These are phyloP conservation scores for Stagonosporopsis vannaccii DNA, from an alignment of 2,329 filamentous ascomycete genomes.

Conservation along the genomic window DNA sequence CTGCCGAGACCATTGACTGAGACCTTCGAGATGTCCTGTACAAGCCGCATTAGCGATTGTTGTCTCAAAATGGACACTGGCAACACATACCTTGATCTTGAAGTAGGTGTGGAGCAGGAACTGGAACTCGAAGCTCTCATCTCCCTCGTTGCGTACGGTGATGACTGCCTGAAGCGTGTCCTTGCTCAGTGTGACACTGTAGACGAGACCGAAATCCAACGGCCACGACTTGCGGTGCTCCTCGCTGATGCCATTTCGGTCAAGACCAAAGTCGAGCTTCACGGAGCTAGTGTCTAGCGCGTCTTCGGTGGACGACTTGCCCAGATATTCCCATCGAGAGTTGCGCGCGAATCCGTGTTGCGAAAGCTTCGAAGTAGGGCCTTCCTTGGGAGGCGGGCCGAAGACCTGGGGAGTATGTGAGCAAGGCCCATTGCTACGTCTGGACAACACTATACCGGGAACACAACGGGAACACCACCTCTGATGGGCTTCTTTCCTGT, in stretches of 20 bases:
- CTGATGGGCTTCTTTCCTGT: conserved; percentile 90
- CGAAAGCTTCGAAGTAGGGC: conserved; percentile 79
- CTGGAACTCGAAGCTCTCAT: conserved; percentile 86
- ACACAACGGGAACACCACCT: conserved; percentile 91
- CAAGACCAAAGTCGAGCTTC: conserved; percentile 95
- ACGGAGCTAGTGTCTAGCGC: conserved; percentile 64
- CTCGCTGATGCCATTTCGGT: conserved; percentile 72
- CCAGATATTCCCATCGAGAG: conserved; percentile 91
- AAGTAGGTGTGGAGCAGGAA: conserved; percentile 92
- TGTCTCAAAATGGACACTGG: too few relatives aligned
- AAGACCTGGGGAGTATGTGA: conserved; percentile 69
- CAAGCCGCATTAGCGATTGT: neutral
- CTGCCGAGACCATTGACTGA: conserved; percentile 77
- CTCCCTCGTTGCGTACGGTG: conserved; percentile 87
- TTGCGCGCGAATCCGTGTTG: conserved; percentile 96
- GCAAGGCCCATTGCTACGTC: neutral
- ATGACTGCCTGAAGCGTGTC: conserved; percentile 80
- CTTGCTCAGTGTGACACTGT: conserved; percentile 84
- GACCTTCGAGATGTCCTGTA: conserved; percentile 78
- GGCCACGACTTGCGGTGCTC: conserved; percentile 79
- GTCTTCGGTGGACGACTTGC: conserved; percentile 77
- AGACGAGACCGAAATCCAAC: conserved; percentile 86
- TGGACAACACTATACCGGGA: conserved; percentile 70
- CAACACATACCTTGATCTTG: conserved; percentile 71
- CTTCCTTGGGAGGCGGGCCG: conserved; percentile 74